These are phyloP conservation scores for Chenopodium formosanum DNA, from an alignment of 148 eudicot genomes.

Conservation along the genomic window DNA sequence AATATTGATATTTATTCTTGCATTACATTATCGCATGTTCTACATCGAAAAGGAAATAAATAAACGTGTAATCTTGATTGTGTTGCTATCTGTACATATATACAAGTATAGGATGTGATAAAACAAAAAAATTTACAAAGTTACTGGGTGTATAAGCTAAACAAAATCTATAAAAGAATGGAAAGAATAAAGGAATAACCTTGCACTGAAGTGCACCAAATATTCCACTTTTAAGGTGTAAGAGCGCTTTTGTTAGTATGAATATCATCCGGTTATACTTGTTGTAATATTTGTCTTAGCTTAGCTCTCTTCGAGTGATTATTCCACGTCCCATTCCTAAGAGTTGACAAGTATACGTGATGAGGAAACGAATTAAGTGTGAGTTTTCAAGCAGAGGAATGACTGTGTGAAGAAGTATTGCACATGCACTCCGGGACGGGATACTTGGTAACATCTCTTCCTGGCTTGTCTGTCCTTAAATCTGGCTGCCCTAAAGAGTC, in stretches of 20 bases:
- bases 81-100: conserved; percentile 33
- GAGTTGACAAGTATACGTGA: background rate
- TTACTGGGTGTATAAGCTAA: conserved; percentile 1
- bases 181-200: conserved; percentile 29
- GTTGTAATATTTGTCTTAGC: background rate
- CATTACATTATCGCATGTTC: too few relatives aligned
- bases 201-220: conserved; percentile 14
- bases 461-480: conserved; percentile 69
- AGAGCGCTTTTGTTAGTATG: background rate
- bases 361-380: background rate
- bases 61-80: conserved; percentile 8
- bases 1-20: too few relatives aligned
- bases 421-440: conserved; percentile 97
- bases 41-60: too few relatives aligned
- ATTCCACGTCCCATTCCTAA: background rate
- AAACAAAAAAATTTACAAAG: background rate
- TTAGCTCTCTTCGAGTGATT: background rate
- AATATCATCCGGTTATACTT: background rate
- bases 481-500: conserved; percentile 93
- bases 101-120: conserved; percentile 24
- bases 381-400: conserved; percentile 19
- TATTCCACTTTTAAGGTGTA: conserved; percentile 4
- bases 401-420: conserved; percentile 28
- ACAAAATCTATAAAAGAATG: conserved; percentile 20
- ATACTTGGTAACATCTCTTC: conserved; percentile 87